These are phyloP conservation scores for Aspergillus pseudoglaucus DNA, from an alignment of 2,329 filamentous ascomycete genomes.

Conservation along the genomic window DNA sequence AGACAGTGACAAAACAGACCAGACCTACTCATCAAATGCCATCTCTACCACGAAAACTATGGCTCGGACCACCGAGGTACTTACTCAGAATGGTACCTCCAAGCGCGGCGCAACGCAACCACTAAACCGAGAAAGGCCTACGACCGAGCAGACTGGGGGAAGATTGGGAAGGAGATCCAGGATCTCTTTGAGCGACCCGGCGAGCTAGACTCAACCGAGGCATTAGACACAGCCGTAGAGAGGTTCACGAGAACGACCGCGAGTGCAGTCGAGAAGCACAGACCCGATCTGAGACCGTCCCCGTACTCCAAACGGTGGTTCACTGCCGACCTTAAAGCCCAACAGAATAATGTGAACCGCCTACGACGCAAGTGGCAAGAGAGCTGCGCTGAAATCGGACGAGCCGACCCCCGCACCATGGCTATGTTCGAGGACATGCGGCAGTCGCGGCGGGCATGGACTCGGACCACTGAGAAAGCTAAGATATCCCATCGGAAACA, in stretches of 20 bases:
- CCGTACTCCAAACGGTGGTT: conserved; percentile 18
- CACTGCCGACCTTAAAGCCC: conserved; percentile 11
- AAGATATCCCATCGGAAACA: conserved; percentile 11
- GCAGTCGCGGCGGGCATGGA: conserved; percentile 4
- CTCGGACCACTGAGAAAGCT: conserved; percentile 8
- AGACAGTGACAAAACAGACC: conserved; percentile 9
- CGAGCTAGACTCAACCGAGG: background rate
- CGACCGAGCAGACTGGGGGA: conserved; percentile 7
- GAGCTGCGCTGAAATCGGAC: conserved; percentile 8
- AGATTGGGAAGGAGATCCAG: conserved; percentile 4
- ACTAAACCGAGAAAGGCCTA: conserved; percentile 9
- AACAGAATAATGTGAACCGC: conserved; percentile 12
- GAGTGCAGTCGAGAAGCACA: conserved; percentile 9
- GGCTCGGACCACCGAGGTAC: conserved; percentile 15
- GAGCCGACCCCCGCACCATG: background rate
- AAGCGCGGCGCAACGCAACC: background rate
- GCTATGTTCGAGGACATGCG: conserved; percentile 3
- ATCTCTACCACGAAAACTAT: conserved; percentile 19
- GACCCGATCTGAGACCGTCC: conserved; percentile 6
- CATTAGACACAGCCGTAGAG: conserved; percentile 4
- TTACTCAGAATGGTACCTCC: conserved; percentile 15
- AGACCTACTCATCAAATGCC: conserved; percentile 12
- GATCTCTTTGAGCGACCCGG: background rate
- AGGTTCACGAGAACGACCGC: conserved; percentile 3
- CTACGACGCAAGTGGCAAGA: conserved; percentile 11